Percentiles rank a stretch among this genome's conserved stretches.
Evolutionary conservation across 2,329 filamentous ascomycete genomes (phyloP).

Genomic region (Cyphellophora europaea): DNA sequence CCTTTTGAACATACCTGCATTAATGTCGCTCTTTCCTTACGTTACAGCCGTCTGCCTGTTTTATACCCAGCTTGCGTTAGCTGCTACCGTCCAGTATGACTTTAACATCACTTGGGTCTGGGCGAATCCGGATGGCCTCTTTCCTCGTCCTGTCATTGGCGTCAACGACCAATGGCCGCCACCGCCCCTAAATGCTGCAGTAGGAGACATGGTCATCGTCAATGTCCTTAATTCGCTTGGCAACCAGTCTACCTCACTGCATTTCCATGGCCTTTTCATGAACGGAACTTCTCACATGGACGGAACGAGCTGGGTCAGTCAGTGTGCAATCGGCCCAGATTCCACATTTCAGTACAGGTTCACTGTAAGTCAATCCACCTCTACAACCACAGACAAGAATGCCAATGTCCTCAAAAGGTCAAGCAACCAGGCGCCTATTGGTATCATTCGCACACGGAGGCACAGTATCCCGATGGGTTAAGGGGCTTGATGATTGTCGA

Average conservation of each 20-base stretch:
- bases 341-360: slow-evolving; percentile 59
- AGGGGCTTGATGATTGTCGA: slow-evolving; percentile 58
- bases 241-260: slow-evolving; percentile 58
- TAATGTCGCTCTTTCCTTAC: no score
- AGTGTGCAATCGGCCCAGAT: slow-evolving; percentile 58
- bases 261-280: slow-evolving; percentile 71
- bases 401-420: no score
- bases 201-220: slow-evolving; percentile 62
- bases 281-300: slow-evolving; percentile 70
- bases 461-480: slow-evolving; percentile 60
- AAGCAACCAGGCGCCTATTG: slow-evolving; percentile 66
- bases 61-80: no score
- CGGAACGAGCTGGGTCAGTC: slow-evolving; percentile 57
- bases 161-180: slow-evolving; percentile 70
- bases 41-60: no score
- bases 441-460: slow-evolving; percentile 63
- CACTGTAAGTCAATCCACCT: slow-evolving; percentile 43
- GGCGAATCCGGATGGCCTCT: slow-evolving; percentile 46
- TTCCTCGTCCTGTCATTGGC: slow-evolving; percentile 48
- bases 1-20: no score
- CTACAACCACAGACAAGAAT: no score
- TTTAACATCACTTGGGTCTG: slow-evolving; percentile 47
- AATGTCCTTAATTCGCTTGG: slow-evolving; percentile 59
- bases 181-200: slow-evolving; percentile 62
- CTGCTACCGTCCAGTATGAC: slow-evolving; percentile 36